These are phyloP conservation scores for Ormosia semicastrata DNA, from an alignment of 306 rosid species.

Conservation along the genomic window DNA sequence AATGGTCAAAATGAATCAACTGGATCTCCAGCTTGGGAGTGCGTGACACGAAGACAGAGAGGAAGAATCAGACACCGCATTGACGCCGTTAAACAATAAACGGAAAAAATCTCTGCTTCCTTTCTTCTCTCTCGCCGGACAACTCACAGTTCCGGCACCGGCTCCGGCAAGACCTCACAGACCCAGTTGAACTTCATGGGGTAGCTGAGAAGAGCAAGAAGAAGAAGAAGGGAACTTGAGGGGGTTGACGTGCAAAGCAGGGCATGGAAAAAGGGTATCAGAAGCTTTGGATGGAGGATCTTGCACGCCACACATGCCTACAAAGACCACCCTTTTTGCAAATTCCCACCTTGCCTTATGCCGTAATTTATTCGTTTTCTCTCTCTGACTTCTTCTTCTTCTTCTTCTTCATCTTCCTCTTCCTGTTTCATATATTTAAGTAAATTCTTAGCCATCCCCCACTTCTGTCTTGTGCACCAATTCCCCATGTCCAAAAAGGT, in stretches of 20 bases:
- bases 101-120: neutral
- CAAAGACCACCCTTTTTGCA: slow-evolving; percentile 25
- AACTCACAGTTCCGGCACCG: neutral
- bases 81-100: neutral
- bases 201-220: neutral
- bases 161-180: neutral
- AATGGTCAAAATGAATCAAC: neutral
- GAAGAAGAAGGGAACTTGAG: slow-evolving; percentile 4
- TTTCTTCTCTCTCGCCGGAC: neutral
- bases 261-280: neutral
- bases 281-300: slow-evolving; percentile 35
- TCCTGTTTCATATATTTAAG: neutral
- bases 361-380: slow-evolving; percentile 42
- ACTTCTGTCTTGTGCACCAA: neutral
- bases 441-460: neutral
- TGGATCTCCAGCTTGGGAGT: neutral
- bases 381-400: slow-evolving; percentile 38
- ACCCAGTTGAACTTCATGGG: neutral
- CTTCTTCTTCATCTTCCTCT: neutral
- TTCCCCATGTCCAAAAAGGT: neutral
- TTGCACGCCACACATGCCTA: slow-evolving; percentile 39
- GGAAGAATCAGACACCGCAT: neutral
- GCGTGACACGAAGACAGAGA: neutral
- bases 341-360: slow-evolving; percentile 39
- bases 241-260: slow-evolving; percentile 34